Evolutionary conservation across 106 monocot species (phyloP), one percentile per base, ranked within the genome.

Genomic region (Vanilla planifolia): DNA sequence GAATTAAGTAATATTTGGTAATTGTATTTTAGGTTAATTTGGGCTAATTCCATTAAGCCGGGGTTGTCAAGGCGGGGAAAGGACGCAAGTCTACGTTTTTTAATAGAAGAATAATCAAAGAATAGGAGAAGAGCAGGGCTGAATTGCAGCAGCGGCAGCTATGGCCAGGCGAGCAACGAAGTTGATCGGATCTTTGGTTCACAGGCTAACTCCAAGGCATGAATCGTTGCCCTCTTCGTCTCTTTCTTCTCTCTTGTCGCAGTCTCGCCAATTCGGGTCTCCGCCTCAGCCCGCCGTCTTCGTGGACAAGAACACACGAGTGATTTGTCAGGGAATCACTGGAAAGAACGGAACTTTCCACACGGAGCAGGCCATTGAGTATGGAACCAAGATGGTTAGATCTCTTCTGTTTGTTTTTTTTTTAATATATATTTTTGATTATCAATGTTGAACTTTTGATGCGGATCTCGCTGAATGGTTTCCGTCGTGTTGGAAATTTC

Each of bases 341-440:
- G 96, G 96, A 1, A 96, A 96, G 84, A 96, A 87, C 70, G 96
- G 96, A 33, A 90, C 90, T 33, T 96, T 96, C 68, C 96, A 96
- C 86, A 96, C 96, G 28, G 96, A 96, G 70, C 96, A 96, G 75
- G 92, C 96, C 74, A 91, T 96, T 57, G 96, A 96, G 75, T 96
- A 96, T 16, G 96, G 96, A 63, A 96, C 96, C 74, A 91, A 88
- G 46, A 91, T 96, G 96, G 95, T 91, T 58, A 26, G 24, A 3
- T 27, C 25, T 36, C 37, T 7, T 17, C n/a, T 43, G 14, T 23
- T 20, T 13, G 11, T 10, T 37, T 37, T 37, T 6, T 37, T 37
- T n/a, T n/a, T n/a, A n/a, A n/a, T n/a, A n/a, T n/a, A n/a, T n/a
- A n/a, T n/a, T n/a, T n/a, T n/a, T n/a, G n/a, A n/a, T n/a, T n/a